Evolutionary conservation across 2,329 filamentous ascomycete species (phyloP), one percentile per base, ranked within the genome.

Genomic region (Stagonosporopsis cucurbitacearum): DNA sequence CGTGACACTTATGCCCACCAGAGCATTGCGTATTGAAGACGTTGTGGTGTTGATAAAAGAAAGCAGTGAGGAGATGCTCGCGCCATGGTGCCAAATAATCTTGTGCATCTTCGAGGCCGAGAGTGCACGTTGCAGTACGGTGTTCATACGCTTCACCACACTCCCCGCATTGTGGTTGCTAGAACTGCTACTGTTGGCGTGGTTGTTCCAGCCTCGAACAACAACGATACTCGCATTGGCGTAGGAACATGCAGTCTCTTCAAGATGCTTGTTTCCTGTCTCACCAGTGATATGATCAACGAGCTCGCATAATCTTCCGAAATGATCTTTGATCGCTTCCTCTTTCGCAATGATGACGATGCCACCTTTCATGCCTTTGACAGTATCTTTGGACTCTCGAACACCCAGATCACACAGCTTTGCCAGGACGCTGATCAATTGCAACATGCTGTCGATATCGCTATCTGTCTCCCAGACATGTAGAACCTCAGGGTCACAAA

Each of bases 81-180:
- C 57, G 6, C 70, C 68, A n/a, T 75, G 70, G 40, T 75, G 72
- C 72, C 72, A 75, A 12, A 72, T 56, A 5, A 75, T 51, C 28
- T 66, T 68, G 15, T 57, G 62, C 33, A 20, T 57, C 45, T 35
- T 54, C 30, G 17, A 49, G 40, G 33, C 55, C 15, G 62, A 54
- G 33, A 70, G 44, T 4, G 63, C 54, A 8, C 64, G 65, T 33
- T 68, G 58, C 13, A 74, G 57, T 13, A 64, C 41, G 1, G 44
- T 64, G 23, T 65, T 68, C 36, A 75, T 62, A 17, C 71, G 60
- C 42, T 65, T 62, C 2, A 69, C 58, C 0, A 62, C 65, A 13
- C 52, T 57, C 17, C 62, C 62, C 4, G 59, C 25, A 19, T 58
- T 47, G 23, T 63, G 58, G 7, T 57, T 56, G 19, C 46, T 23